Evolutionary conservation across 176 grass and related monocot genomes (phyloP).

Genomic region (Cenchrus purpureus): DNA sequence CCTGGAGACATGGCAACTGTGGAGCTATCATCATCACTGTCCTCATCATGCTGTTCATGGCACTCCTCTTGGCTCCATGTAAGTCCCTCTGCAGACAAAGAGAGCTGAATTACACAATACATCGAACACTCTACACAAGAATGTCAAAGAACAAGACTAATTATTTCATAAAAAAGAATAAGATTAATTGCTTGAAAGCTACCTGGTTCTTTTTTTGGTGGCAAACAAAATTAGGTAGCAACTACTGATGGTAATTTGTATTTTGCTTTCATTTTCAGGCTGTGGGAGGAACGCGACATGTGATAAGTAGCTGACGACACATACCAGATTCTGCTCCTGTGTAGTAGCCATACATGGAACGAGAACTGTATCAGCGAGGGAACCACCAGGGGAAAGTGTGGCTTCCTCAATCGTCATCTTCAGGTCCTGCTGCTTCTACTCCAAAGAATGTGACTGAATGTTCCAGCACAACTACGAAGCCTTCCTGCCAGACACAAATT

Average conservation of each 20-base stretch:
- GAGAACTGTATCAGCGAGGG: neutral
- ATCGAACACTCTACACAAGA: neutral
- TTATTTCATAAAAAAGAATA: neutral
- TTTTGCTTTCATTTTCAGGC: neutral
- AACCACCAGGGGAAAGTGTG: neutral
- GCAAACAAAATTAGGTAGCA: neutral
- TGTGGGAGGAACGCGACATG: neutral
- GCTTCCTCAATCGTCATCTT: neutral
- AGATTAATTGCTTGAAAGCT: neutral
- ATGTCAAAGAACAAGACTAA: neutral
- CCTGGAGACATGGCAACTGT: neutral
- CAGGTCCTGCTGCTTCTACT: constrained; percentile 20
- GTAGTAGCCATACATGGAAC: neutral
- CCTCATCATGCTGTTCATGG: neutral
- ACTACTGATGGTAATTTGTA: neutral
- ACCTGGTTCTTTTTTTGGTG: neutral
- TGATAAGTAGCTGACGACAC: too few species aligned
- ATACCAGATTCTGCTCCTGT: neutral
- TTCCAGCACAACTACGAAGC: too few species aligned
- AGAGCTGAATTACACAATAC: neutral
- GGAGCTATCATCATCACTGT: neutral
- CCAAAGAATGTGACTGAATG: constrained; percentile 14
- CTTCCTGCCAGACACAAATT: too few species aligned
- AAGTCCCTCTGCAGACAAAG: neutral
- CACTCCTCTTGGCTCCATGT: neutral